Evolutionary conservation across 176 grass and related monocot species (phyloP).

Genomic region (Carex parvula): DNA sequence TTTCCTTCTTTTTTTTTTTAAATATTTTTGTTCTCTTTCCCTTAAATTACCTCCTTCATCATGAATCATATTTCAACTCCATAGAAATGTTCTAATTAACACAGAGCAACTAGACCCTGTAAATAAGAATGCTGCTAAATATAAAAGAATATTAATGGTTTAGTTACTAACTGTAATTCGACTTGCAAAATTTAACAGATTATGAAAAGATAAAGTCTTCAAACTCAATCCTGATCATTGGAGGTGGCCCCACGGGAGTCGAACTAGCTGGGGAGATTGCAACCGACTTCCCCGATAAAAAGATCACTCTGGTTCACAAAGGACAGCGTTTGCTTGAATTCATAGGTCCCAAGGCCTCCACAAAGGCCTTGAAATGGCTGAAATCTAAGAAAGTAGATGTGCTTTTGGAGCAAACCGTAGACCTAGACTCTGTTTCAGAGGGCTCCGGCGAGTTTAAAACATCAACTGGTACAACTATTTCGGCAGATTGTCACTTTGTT

Average conservation of each 20-base stretch:
- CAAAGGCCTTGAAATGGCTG: constrained; percentile 75
- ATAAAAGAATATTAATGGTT: neutral
- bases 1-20: neutral
- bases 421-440: constrained; percentile 46
- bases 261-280: constrained; percentile 90
- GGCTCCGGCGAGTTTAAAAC: constrained; percentile 44
- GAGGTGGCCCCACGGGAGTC: constrained; percentile 90
- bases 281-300: constrained; percentile 77
- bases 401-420: constrained; percentile 68
- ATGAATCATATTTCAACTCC: neutral
- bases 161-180: neutral
- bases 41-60: neutral
- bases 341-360: constrained; percentile 61
- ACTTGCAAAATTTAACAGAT: constrained; percentile 29
- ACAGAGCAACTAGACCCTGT: neutral
- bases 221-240: constrained; percentile 65
- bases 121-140: neutral
- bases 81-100: neutral
- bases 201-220: constrained; percentile 60
- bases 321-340: constrained; percentile 70
- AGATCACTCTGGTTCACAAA: constrained; percentile 83
- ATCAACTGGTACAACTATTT: constrained; percentile 60
- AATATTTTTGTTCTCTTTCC: neutral
- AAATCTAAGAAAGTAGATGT: constrained; percentile 81
- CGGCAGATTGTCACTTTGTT: constrained; percentile 74